Percentiles rank a stretch among this genome's conserved stretches.
phyloP scores from a whole-genome alignment of 1,284 basidiomycete species.

The Calocybe gambosa region DNA sequence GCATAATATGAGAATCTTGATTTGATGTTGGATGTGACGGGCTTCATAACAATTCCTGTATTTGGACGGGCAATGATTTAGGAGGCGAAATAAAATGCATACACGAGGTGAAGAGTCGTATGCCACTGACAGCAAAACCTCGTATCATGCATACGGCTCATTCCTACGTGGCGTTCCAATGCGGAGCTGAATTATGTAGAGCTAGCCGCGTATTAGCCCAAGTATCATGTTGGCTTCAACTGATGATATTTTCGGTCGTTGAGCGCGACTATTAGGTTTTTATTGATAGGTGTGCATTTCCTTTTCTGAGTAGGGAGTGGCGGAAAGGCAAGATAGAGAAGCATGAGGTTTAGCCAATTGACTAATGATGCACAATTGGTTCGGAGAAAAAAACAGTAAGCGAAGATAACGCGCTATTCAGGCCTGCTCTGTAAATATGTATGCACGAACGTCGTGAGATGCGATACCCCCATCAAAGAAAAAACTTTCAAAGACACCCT shows the following conservation, averaged over 20 bases:
- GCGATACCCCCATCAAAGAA: constrained; percentile 20
- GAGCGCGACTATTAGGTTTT: too few relatives aligned
- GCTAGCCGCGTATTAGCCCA: background rate
- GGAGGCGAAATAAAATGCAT: too few relatives aligned
- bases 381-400: background rate
- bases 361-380: background rate
- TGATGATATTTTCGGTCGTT: too few relatives aligned
- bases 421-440: constrained; percentile 20
- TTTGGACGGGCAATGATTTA: too few relatives aligned
- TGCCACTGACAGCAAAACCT: background rate
- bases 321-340: too few relatives aligned
- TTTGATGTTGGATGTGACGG: background rate
- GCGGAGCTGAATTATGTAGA: background rate
- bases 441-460: constrained; percentile 21
- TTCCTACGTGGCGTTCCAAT: background rate
- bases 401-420: constrained; percentile 2
- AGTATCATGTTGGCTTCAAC: too few relatives aligned
- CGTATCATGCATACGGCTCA: background rate
- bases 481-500: constrained; percentile 16
- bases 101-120: too few relatives aligned
- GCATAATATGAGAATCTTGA: background rate
- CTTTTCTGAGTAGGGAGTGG: constrained; percentile 6
- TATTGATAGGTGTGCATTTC: constrained; percentile 2
- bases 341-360: too few relatives aligned
- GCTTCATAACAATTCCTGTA: background rate